Evolutionary conservation across 2,329 filamentous ascomycete genomes (phyloP), one percentile per base, ranked within the genome.

Genomic region (Lojkania enalia): DNA sequence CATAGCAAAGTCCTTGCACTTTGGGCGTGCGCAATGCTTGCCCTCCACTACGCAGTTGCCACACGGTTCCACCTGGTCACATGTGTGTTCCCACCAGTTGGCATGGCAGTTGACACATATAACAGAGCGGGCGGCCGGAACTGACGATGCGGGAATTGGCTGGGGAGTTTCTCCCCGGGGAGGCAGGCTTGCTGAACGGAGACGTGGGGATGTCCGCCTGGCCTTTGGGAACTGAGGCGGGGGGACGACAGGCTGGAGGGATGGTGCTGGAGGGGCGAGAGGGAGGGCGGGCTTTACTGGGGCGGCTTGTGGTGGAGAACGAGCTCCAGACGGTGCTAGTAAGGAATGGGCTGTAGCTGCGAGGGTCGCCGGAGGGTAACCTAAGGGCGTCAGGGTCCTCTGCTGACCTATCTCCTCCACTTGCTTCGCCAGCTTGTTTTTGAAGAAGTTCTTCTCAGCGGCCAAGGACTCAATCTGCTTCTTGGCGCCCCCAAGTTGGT

Each of bases 61-160:
- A 23, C 39, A 42, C 5, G 39, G 30, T 14, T 35, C 30, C 15
- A 7, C 20, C 12, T 29, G 18, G 39, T 42, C 39, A 20, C 39
- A 42, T 3, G 21, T 4, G 4, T 25, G 20, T 7, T 44, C 13
- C 41, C 41, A 44, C 20, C 21, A 44, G 23, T 38, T 5, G 15
- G 11, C 6, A 23, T 37, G 33, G 41, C 41, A 44, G 25, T 20
- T 6, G 3, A 38, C 3, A 19, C 41, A 44, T 7, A 35, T 2
- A 15, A 36, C 40, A 6, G 20, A 11, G 5, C 40, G 32, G 5
- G 18, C 3, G 12, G 9, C 15, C 6, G 39, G 29, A 3, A 13
- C 25, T 15, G 21, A n/a, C 5, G 20, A 15, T 32, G 27, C 16
- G 6, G 21, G 21, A 27, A n/a, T n/a, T n/a, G n/a, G 23, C n/a